phyloP scores from a whole-genome alignment of 2,329 filamentous ascomycete genomes.

The Fusarium torreyae region DNA sequence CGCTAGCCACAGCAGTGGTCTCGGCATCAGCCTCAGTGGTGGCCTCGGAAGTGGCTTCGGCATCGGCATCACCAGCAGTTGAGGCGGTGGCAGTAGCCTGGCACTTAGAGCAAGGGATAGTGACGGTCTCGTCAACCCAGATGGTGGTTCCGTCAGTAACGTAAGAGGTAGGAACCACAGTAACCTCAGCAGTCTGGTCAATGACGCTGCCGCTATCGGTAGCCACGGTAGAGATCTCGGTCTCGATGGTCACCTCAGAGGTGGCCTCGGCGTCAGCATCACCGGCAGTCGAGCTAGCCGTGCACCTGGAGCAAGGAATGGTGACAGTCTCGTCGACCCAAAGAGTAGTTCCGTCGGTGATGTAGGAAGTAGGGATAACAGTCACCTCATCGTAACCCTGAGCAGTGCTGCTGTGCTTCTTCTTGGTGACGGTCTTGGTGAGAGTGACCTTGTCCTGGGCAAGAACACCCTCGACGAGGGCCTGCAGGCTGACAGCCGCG shows the following conservation, averaged over 20 bases:
- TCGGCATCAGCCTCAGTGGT: conserved; percentile 1
- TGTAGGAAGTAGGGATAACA: conserved; percentile 39
- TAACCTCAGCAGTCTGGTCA: conserved; percentile 21
- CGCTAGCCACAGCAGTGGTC: conserved; percentile 18
- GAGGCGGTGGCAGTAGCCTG: not conserved
- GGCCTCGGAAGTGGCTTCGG: conserved; percentile 20
- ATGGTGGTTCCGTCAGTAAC: conserved; percentile 18
- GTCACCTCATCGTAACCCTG: conserved; percentile 32
- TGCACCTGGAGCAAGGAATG: conserved; percentile 42
- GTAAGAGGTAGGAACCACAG: conserved; percentile 16
- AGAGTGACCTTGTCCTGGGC: conserved; percentile 42
- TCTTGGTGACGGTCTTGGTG: conserved; percentile 38
- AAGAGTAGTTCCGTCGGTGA: conserved; percentile 42
- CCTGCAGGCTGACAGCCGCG: conserved; percentile 47
- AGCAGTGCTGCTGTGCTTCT: conserved; percentile 15
- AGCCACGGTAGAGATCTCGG: conserved; percentile 15
- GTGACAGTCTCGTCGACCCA: conserved; percentile 40
- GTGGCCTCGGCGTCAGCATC: conserved; percentile 24
- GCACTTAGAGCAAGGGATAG: conserved; percentile 15
- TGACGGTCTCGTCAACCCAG: conserved; percentile 19
- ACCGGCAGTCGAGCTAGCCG: conserved; percentile 25
- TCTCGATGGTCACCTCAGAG: conserved; percentile 17
- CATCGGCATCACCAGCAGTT: conserved; percentile 25
- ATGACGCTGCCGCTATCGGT: too few species aligned
- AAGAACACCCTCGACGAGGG: conserved; percentile 39